phyloP scores from a whole-genome alignment of 257 asterid genomes.

The Solanum corneliomulleri region DNA sequence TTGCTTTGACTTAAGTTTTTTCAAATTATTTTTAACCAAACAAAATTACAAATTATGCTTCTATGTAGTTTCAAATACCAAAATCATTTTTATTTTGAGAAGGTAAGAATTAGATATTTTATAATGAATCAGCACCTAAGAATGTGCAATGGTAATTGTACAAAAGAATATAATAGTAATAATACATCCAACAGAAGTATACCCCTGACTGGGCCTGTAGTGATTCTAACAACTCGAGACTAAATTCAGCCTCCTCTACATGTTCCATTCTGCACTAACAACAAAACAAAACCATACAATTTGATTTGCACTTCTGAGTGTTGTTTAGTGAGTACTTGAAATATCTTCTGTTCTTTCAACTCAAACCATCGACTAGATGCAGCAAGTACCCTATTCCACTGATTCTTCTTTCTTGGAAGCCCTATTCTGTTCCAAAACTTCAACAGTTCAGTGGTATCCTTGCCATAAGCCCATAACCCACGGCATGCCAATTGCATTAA shows the following conservation, averaged over 20 bases:
- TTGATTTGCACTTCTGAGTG: not conserved
- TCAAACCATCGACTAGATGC: not conserved
- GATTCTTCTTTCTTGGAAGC: not conserved
- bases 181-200: not conserved
- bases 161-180: not conserved
- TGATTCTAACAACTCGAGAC: not conserved
- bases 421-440: not conserved
- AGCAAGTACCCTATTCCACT: not conserved
- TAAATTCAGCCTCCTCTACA: not conserved
- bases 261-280: not conserved
- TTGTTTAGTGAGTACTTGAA: not conserved
- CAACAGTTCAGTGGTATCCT: not conserved
- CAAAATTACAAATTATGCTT: not conserved
- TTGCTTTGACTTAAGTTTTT: not conserved
- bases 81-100: not conserved
- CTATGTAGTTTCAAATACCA: not conserved
- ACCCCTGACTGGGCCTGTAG: not conserved
- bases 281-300: not conserved
- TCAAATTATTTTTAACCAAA: not conserved
- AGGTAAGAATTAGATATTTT: not conserved
- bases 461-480: not conserved
- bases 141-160: not conserved
- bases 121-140: not conserved
- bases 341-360: not conserved
- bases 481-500: not conserved